Evolutionary conservation across 441 rosid genomes (phyloP).

Genomic region (Metrosideros polymorpha): DNA sequence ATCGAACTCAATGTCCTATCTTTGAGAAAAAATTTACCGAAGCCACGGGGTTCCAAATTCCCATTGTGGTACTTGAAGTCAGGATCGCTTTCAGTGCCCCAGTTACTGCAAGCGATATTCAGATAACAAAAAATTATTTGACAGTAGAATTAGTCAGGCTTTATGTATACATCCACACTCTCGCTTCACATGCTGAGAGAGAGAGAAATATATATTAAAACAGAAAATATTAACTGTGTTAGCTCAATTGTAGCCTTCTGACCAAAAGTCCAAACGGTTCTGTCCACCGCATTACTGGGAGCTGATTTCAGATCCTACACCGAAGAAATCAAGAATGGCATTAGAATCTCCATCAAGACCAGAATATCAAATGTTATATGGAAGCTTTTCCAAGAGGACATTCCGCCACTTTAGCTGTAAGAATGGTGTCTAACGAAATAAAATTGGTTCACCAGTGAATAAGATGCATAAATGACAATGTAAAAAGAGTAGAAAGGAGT

Average conservation of each 20-base stretch:
- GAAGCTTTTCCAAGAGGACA: not conserved
- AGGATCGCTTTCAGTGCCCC: conserved; percentile 92
- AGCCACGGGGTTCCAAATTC: conserved; percentile 87
- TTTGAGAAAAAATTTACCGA: conserved; percentile 30
- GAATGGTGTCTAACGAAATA: not conserved
- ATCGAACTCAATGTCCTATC: not conserved
- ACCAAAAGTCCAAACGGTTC: conserved; percentile 77
- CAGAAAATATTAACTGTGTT: conserved; percentile 44
- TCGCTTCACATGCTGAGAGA: not conserved
- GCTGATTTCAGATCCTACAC: conserved; percentile 57
- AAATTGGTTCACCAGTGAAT: not conserved
- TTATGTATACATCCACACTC: not conserved
- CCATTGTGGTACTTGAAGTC: conserved; percentile 90
- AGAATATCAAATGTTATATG: not conserved
- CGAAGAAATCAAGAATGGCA: not conserved
- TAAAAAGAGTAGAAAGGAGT: not conserved
- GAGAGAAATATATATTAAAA: not conserved
- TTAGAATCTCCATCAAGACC: not conserved
- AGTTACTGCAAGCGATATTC: conserved; percentile 45
- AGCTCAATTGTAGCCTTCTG: conserved; percentile 74
- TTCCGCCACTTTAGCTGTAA: not conserved
- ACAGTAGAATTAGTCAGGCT: not conserved
- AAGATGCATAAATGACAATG: not conserved
- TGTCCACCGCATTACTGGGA: conserved; percentile 62
- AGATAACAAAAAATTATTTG: not conserved